Percentiles rank a stretch among this genome's conserved stretches.
phyloP scores from a whole-genome alignment of 345 rosid genomes.

The Rhodamnia argentea region DNA sequence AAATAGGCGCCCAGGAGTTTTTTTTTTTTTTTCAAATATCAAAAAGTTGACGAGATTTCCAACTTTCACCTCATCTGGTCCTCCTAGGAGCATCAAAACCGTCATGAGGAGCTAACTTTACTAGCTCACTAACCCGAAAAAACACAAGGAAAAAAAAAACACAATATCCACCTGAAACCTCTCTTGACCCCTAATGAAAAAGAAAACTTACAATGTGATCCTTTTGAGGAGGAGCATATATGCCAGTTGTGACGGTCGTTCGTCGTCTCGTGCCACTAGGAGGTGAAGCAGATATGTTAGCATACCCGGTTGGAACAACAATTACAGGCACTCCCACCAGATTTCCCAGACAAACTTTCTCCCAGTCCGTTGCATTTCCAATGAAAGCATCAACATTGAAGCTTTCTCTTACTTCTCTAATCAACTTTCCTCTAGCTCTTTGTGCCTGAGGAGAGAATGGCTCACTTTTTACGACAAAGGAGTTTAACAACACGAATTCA shows the following conservation, averaged over 20 bases:
- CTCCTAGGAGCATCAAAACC: not conserved
- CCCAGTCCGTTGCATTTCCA: slow-evolving; percentile 88
- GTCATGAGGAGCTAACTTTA: not conserved
- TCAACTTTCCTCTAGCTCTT: slow-evolving; percentile 64
- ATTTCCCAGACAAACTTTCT: slow-evolving; percentile 82
- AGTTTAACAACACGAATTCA: not conserved
- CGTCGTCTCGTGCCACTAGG: slow-evolving; percentile 38
- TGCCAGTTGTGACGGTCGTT: slow-evolving; percentile 52
- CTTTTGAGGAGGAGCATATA: slow-evolving; percentile 68
- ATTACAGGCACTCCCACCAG: slow-evolving; percentile 74
- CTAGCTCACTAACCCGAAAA: not conserved
- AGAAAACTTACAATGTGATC: slow-evolving; percentile 65
- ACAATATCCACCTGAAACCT: not conserved
- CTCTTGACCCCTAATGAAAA: not conserved
- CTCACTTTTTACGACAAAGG: not conserved
- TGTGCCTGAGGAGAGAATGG: slow-evolving; percentile 43
- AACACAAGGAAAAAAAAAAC: not conserved
- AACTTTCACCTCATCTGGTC: not conserved
- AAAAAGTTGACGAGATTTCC: not conserved
- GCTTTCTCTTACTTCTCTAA: slow-evolving; percentile 60
- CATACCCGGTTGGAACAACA: slow-evolving; percentile 60
- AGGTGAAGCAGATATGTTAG: slow-evolving; percentile 45
- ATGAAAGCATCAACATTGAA: slow-evolving; percentile 73
- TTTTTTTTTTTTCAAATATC: not conserved
- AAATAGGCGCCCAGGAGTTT: not conserved